Evolutionary conservation across 257 asterid species (phyloP).

Genomic region (Forsythia suspensa): DNA sequence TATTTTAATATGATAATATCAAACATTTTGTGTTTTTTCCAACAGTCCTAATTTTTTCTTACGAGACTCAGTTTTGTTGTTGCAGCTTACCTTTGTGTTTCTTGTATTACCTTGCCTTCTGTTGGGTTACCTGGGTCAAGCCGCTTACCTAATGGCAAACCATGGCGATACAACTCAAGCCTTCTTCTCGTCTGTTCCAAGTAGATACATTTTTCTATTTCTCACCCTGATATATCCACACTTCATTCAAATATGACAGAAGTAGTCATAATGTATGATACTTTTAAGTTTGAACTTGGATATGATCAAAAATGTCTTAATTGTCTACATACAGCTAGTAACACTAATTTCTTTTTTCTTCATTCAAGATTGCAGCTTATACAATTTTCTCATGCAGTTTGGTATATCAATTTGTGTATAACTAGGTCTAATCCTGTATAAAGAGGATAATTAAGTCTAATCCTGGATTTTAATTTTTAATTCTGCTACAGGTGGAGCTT

Average conservation of each 20-base stretch:
- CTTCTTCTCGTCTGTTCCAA: constrained; percentile 91
- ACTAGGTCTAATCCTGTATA: constrained; percentile 15
- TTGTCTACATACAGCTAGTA: constrained; percentile 1
- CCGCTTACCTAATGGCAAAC: constrained; percentile 94
- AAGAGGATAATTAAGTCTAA: constrained; percentile 16
- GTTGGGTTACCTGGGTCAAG: constrained; percentile 98
- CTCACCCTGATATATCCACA: constrained; percentile 7
- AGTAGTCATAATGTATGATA: neutral
- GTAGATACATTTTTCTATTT: constrained; percentile 42
- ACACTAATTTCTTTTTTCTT: neutral
- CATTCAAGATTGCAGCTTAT: constrained; percentile 13
- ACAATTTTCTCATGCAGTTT: neutral
- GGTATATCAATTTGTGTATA: neutral
- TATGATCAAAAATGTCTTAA: constrained; percentile 22
- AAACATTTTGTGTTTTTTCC: neutral
- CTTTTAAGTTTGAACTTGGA: constrained; percentile 14
- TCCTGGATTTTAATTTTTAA: constrained; percentile 19
- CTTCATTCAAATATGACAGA: neutral
- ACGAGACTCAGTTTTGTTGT: constrained; percentile 25
- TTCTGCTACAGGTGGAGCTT: constrained; percentile 73
- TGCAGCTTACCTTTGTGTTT: constrained; percentile 87
- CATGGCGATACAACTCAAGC: constrained; percentile 92
- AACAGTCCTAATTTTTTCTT: constrained; percentile 19
- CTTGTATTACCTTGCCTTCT: constrained; percentile 95
- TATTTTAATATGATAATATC: constrained; percentile 7